Base-by-base conservation (phyloP, 2,329 filamentous ascomycete species). In the Cladobotryum mycophilum region DNA sequence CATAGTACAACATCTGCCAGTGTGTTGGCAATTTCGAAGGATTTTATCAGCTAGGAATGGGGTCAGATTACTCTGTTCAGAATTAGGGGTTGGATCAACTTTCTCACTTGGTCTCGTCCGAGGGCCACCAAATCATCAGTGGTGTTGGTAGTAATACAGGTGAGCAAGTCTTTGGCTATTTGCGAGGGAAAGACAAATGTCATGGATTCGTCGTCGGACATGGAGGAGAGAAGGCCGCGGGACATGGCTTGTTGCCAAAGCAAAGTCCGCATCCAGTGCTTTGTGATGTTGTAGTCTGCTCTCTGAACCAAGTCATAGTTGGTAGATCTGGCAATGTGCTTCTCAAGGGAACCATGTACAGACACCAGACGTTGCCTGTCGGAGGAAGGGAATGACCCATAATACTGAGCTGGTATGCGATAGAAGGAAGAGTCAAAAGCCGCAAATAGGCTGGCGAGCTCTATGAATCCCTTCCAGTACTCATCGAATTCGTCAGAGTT, bases 191-290 rank as follows among this genome's bases (percentile, higher is more conserved):
- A 52, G 11, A 52, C 34, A 36, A 52, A 52, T 4, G 50, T 52
- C 50, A 48, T 48, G 3, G 50, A 52, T 18, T 45, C 41, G 9
- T 44, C 45, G 1, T 48, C 30, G 14, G 45, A 37, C n/a, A 3
- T 25, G 5, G 45, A 45, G 1, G 45, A 52, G 0, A 52, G 41
- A 8, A 52, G 30, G 12, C 45, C 43, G 8, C 18, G 45, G 35
- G 50, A 41, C 50, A 52, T 52, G 14, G 45, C 45, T 33, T 52
- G 50, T 18, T 52, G 50, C 50, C 45, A 52, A 35, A 52, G 40
- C n/a, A 48, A 9, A 18, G 45, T 41, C 33, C 45, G 45, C 50
- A 52, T 52, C 50, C 45, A 52, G 17, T 48, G 45, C 30, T 38
- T 48, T 12, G 50, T 52, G n/a, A 52, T 48, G 18, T 47, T 52